These are phyloP conservation scores for Kalanchoe fedtschenkoi DNA, from an alignment of 164 flowering plant species.

Conservation along the genomic window DNA sequence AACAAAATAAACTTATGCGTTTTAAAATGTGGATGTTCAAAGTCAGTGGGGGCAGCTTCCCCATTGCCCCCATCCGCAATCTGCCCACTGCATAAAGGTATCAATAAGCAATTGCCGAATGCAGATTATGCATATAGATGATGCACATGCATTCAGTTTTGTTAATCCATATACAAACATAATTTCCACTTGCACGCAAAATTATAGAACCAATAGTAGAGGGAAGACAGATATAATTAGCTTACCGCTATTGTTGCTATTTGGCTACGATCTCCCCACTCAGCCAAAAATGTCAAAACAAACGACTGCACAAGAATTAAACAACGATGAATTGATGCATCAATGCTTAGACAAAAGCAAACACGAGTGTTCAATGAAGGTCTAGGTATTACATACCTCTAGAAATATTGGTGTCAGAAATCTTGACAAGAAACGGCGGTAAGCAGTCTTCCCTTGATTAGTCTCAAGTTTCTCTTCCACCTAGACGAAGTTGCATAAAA, in stretches of 20 bases:
- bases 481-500: conserved; percentile 21
- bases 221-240: neutral
- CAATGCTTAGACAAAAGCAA: neutral
- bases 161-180: neutral
- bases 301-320: conserved; percentile 59
- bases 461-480: conserved; percentile 93
- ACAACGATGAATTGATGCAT: neutral
- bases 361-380: neutral
- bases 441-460: conserved; percentile 75
- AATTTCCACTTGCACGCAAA: neutral
- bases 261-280: conserved; percentile 99
- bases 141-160: neutral
- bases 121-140: no score
- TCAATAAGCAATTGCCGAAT: no score
- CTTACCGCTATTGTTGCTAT: conserved; percentile 99
- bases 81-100: no score
- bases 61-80: no score
- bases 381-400: conserved; percentile 43
- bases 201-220: neutral
- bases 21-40: no score
- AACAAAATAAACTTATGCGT: no score
- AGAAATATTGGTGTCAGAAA: conserved; percentile 92
- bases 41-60: no score
- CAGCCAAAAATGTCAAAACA: conserved; percentile 85
- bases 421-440: conserved; percentile 82